Percentiles rank a stretch among this genome's conserved stretches.
These are phyloP conservation scores for Cunninghamia lanceolata DNA, from an alignment of 75 land plant species.

Conservation along the genomic window DNA sequence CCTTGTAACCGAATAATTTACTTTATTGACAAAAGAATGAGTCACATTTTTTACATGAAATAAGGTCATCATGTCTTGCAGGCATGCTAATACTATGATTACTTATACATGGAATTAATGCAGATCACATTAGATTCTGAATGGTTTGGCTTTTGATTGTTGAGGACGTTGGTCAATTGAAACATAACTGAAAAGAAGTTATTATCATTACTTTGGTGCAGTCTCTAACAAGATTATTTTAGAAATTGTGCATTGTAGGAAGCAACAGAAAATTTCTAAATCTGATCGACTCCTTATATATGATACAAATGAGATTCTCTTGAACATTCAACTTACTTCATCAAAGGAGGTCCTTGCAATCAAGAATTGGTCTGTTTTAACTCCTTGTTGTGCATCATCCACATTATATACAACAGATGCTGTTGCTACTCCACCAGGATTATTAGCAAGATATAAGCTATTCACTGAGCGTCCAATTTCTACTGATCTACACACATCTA, in stretches of 20 bases:
- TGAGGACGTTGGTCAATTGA: neutral
- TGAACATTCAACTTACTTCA: constrained; percentile 12
- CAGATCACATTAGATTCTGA: neutral
- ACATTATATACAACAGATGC: neutral
- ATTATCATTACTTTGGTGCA: neutral
- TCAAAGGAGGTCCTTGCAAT: neutral
- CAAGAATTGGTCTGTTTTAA: neutral
- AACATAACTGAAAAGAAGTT: neutral
- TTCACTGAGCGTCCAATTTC: neutral
- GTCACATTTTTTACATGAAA: constrained; percentile 3
- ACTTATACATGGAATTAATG: neutral
- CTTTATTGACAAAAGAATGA: neutral
- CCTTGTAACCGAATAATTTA: constrained; percentile 7
- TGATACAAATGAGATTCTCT: neutral
- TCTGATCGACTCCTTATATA: too few relatives aligned
- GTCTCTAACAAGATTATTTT: neutral
- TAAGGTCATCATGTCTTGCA: neutral
- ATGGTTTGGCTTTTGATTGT: neutral
- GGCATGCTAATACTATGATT: neutral
- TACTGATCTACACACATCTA: neutral
- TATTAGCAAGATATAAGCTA: neutral
- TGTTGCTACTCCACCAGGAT: neutral
- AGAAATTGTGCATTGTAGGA: neutral
- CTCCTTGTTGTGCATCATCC: neutral
- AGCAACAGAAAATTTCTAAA: too few relatives aligned